Base-by-base conservation (phyloP, 2,329 filamentous ascomycete species). In the Endoconidiophora laricicola region DNA sequence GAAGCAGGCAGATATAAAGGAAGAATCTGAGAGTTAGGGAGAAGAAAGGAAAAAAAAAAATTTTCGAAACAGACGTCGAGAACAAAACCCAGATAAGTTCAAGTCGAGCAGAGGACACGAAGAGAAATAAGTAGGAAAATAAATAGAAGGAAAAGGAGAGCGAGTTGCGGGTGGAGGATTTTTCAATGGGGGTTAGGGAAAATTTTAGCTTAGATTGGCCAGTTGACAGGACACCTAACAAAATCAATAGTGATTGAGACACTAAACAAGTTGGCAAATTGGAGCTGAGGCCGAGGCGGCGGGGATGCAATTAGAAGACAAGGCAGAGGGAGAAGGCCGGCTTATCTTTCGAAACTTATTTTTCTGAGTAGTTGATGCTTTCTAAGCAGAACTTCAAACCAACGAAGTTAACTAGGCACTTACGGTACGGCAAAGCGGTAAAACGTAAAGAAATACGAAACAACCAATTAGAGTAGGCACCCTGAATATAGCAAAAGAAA, bases 1-100 rank as follows among this genome's bases (percentile, higher is more conserved):
- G 37, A 45, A 18, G 23, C n/a, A 37, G 16, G 14, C n/a, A 20
- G 48, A 44, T 23, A 40, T 38, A 14, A 10, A 24, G 36, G 9
- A 26, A 40, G 14, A 43, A 38, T 33, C 33, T 7, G 49, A 43
- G 41, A 22, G 33, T n/a, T 29, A 38, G 20, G 22, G 12, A 44
- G 37, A 18, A 29, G 36, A 52, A 45, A 36, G 42, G 42, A 18
- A 37, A 43, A 26, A 29, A 46, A 43, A 9, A 49, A 3, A n/a
- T n/a, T n/a, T n/a, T 45, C 10, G 44, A 36, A 24, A 37, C 29
- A 10, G 12, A 33, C 26, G 26, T 33, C 6, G 5, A 33, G 26
- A 33, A 9, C 26, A 33, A 33, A 18, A 18, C 16, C 16, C 16
- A 18, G 16, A 33, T 33, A 33, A 33, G 5, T 18, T 18, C 26